Conservation (phyloP, 2,329 filamentous ascomycete genomes). For the Diaporthe sp. region DNA sequence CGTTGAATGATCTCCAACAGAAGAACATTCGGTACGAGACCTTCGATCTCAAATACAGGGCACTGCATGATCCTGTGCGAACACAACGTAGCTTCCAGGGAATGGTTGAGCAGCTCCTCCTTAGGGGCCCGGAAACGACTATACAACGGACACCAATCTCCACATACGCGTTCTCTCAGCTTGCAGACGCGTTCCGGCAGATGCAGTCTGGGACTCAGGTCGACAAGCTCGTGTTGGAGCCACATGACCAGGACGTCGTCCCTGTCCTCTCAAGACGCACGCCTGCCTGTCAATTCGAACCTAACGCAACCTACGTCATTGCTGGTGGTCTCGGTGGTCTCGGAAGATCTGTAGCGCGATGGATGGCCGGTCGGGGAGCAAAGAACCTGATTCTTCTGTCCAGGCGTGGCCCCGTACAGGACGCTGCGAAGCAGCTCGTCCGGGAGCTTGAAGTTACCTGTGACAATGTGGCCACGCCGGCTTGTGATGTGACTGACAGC, state of each 20-base stretch:
- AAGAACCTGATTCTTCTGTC: constrained; percentile 41
- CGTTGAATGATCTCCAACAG: constrained; percentile 1
- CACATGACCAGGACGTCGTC: constrained; percentile 39
- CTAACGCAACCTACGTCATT: constrained; percentile 43
- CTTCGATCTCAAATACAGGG: constrained; percentile 25
- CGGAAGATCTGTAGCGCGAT: constrained; percentile 39
- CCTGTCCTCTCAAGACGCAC: constrained; percentile 39
- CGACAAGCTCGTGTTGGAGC: constrained; percentile 42
- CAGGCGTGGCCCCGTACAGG: constrained; percentile 34
- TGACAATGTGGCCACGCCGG: constrained; percentile 34
- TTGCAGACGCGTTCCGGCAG: constrained; percentile 40
- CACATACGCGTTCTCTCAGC: constrained; percentile 34
- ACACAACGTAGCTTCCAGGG: constrained; percentile 27
- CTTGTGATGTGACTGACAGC: constrained; percentile 41
- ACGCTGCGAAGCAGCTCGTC: constrained; percentile 30
- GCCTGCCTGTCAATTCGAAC: constrained; percentile 32
- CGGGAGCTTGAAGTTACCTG: constrained; percentile 32
- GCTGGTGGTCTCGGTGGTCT: constrained; percentile 47
- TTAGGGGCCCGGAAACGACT: not conserved
- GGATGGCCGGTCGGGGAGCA: constrained; percentile 40
- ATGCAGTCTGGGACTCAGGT: constrained; percentile 40
- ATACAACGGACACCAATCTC: constrained; percentile 16
- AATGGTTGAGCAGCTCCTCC: constrained; percentile 28
- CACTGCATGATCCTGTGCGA: constrained; percentile 20
- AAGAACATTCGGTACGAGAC: constrained; percentile 33